Evolutionary conservation across 164 flowering plant species (phyloP), one percentile per base, ranked within the genome.

Genomic region (Umbilicus rupestris): DNA sequence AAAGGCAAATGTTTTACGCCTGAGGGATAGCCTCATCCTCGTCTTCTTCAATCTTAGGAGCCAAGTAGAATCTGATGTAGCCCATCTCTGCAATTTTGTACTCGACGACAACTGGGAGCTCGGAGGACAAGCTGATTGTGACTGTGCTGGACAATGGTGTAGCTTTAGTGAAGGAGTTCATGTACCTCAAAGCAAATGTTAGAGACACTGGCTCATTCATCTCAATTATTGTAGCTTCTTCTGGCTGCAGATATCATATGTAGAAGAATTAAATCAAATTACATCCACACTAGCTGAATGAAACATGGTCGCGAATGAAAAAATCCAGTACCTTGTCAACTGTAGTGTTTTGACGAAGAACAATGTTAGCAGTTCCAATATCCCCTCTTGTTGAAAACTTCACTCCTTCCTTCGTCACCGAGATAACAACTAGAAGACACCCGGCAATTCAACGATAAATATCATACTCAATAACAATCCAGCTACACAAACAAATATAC

Each of bases 51-150:
- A 76, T 76, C 73, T 76, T 76, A 31, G 78, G 78, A 44, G 78
- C 78, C 69, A 76, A 60, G 66, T 75, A 75, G 71, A 72, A 75
- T 68, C 78, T 66, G 35, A 76, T 68, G 35, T 76, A 70, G 19
- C 78, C 78, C 78, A 76, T 76, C 60, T 76, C 78, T 1, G 78
- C 78, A 70, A 76, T 73, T 71, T 76, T 76, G 73, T 76, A 76
- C 67, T 76, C 78, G 29, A 76, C 78, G 64, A 76, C 78, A 50
- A 76, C 78, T 39, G 78, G 78, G 39, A 75, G 78, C 69, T 75
- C 78, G 15, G 78, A 67, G 39, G 78, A 76, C 71, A 76, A 58
- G 66, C 78, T 76, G 57, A 76, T 44, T 17, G 78, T 76, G 30
- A 76, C 78, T 0, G 67, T 70, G 67, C 41, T 73, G 33, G 78